Evolutionary conservation across 768 basidiomycete species (phyloP), one percentile per base, ranked within the genome.

Genomic region (Trichaptum fuscoviolaceum): DNA sequence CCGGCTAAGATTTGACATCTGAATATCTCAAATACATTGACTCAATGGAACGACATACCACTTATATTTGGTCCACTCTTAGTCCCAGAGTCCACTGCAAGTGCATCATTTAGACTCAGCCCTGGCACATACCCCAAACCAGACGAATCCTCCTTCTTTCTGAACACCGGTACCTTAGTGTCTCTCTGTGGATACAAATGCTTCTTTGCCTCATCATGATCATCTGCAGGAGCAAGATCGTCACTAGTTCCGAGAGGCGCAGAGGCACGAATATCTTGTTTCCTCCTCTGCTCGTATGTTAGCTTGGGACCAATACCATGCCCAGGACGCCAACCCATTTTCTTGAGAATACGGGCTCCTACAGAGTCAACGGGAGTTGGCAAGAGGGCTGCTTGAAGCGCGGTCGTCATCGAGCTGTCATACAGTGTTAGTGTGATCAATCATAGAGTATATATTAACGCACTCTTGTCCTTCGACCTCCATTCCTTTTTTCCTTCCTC

Each of bases 271-370:
- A 83, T 75, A 74, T 92, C 88, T 74, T 96, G 93, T 20, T 85
- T 77, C 69, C 84, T 87, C 58, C 91, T 87, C 72, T 92, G 87
- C 36, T 86, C 83, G 69, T 90, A 84, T 5, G 93, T 87, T 34
- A 99, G 81, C 12, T 96, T 85, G 4, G 96, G 95, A 0, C 96
- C 97, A 23, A 99, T 87, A 15, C 96, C 97, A 77, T 96, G 95
- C 1, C 96, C 97, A 0, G 87, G 77, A 57, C 90, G 82, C 96
- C 97, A 98, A 0, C 97, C 96, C 90, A 98, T 95, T 78, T 94
- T 96, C 79, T 89, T 90, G 64, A 99, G 83, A 7, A 99, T 87
- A 36, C 87, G 87, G 2, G 92, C 89, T 0, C 96, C 96, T 27
- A 88, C 83, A 1, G 93, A 94, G 67, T 94, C 89, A 25, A 87